Conservation (phyloP, 106 monocot genomes). For the Triglochin maritima region DNA sequence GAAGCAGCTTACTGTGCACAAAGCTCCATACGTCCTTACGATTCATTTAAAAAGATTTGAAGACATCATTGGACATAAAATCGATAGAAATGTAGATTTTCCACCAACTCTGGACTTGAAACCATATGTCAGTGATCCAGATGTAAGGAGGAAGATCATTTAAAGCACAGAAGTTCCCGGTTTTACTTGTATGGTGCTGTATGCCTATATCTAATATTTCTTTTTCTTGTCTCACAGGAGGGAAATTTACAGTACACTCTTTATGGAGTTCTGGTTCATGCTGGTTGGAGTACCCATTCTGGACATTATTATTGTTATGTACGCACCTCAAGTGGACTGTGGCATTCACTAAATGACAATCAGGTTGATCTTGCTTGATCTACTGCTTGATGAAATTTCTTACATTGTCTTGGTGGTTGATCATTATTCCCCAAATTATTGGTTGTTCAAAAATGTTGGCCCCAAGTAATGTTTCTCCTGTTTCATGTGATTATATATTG, state of each 20-base stretch:
- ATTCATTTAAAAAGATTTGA: slow-evolving; percentile 96
- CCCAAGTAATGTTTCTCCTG: too few species aligned
- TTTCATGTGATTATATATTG: too few species aligned
- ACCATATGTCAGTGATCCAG: slow-evolving; percentile 71
- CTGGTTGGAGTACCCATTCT: slow-evolving; percentile 60
- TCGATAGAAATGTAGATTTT: slow-evolving; percentile 69
- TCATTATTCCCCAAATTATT: background rate
- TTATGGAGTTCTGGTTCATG: slow-evolving; percentile 76
- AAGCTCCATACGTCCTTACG: slow-evolving; percentile 80
- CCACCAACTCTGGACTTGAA: slow-evolving; percentile 61
- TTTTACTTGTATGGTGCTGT: background rate
- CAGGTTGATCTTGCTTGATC: slow-evolving; percentile 17
- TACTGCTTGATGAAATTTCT: background rate
- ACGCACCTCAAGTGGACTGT: slow-evolving; percentile 57
- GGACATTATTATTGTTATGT: slow-evolving; percentile 79
- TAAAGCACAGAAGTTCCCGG: background rate
- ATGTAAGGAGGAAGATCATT: slow-evolving; percentile 27
- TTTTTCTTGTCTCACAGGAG: slow-evolving; percentile 23
- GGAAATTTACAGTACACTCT: slow-evolving; percentile 51
- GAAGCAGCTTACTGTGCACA: slow-evolving; percentile 77
- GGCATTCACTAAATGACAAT: slow-evolving; percentile 75
- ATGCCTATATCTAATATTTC: background rate
- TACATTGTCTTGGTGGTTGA: background rate
- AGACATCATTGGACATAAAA: slow-evolving; percentile 58
- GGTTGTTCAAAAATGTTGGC: too few species aligned